Evolutionary conservation across 1,284 basidiomycete species (phyloP).

Genomic region (Sanghuangporus sanghuang): DNA sequence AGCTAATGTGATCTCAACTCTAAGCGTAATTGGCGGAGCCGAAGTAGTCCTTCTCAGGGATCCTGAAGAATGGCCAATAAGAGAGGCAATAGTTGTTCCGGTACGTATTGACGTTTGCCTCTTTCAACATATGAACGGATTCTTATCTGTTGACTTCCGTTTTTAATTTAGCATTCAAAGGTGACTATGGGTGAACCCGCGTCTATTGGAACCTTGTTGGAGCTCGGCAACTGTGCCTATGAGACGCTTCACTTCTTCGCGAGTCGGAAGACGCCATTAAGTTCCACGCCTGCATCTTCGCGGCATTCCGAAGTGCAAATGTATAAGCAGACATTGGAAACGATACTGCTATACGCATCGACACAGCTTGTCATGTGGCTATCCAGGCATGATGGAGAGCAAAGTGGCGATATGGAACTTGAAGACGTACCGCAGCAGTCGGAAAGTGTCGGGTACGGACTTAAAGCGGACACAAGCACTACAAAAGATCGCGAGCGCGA

Average conservation of each 20-base stretch:
- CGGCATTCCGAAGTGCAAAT: constrained; percentile 46
- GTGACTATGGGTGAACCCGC: constrained; percentile 73
- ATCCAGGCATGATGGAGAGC: constrained; percentile 60
- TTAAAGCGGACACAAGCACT: constrained; percentile 22
- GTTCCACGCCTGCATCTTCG: constrained; percentile 27
- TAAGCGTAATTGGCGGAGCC: constrained; percentile 67
- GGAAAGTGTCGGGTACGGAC: constrained; percentile 28
- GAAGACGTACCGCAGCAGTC: constrained; percentile 39
- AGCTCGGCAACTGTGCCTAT: constrained; percentile 66
- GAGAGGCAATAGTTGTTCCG: constrained; percentile 65
- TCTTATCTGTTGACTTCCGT: constrained; percentile 12
- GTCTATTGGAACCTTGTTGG: constrained; percentile 74
- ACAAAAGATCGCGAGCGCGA: constrained; percentile 37
- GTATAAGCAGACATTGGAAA: constrained; percentile 60
- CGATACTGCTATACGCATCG: constrained; percentile 64
- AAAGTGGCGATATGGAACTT: constrained; percentile 32
- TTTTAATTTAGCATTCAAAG: constrained; percentile 60
- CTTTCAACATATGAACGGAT: background rate
- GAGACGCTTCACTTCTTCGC: constrained; percentile 64
- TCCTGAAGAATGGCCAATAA: constrained; percentile 64
- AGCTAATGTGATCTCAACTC: constrained; percentile 61
- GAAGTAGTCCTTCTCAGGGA: constrained; percentile 63
- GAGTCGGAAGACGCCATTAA: constrained; percentile 39
- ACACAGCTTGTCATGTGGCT: constrained; percentile 78
- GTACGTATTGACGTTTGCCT: constrained; percentile 42